These are phyloP conservation scores for Daldinia caldariorum DNA, from an alignment of 495 filamentous ascomycete species.

Conservation along the genomic window DNA sequence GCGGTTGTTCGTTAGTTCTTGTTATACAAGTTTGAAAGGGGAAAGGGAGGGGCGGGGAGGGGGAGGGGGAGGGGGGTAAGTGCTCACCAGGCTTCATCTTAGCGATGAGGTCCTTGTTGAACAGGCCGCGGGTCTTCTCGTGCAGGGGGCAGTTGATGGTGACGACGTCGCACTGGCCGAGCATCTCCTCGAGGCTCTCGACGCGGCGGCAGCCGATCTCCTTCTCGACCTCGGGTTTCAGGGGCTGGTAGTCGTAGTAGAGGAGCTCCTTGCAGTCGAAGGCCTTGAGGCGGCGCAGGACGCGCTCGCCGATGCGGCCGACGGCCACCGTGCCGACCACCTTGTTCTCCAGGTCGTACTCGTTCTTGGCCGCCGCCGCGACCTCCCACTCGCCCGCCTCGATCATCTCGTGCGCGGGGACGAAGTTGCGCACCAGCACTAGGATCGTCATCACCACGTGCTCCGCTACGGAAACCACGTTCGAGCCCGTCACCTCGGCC, in stretches of 20 bases:
- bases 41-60: slow-evolving; percentile 18
- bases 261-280: slow-evolving; percentile 99
- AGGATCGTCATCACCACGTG: slow-evolving; percentile 99
- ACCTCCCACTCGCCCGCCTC: slow-evolving; percentile 91
- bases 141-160: slow-evolving; percentile 99
- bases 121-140: slow-evolving; percentile 94
- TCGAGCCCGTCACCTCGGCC: slow-evolving; percentile 94
- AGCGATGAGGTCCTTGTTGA: slow-evolving; percentile 99
- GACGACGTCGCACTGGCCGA: slow-evolving; percentile 95
- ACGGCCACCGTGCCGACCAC: slow-evolving; percentile 98
- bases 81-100: slow-evolving; percentile 99
- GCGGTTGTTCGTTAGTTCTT: background rate
- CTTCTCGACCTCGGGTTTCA: slow-evolving; percentile 85
- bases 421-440: slow-evolving; percentile 94
- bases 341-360: slow-evolving; percentile 97
- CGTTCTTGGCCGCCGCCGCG: slow-evolving; percentile 94
- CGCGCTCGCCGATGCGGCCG: slow-evolving; percentile 97
- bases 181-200: slow-evolving; percentile 88
- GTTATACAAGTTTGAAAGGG: background rate
- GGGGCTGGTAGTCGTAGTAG: slow-evolving; percentile 99
- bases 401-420: slow-evolving; percentile 96
- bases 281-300: slow-evolving; percentile 90
- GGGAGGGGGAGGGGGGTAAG: slow-evolving; percentile 26
- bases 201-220: slow-evolving; percentile 97
- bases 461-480: slow-evolving; percentile 90